A percentile compares a stretch with the other conserved stretches of the same genome.
These are phyloP conservation scores for Condylostoma magnum DNA, from an alignment of 169 alveolate species.

Conservation along the genomic window DNA sequence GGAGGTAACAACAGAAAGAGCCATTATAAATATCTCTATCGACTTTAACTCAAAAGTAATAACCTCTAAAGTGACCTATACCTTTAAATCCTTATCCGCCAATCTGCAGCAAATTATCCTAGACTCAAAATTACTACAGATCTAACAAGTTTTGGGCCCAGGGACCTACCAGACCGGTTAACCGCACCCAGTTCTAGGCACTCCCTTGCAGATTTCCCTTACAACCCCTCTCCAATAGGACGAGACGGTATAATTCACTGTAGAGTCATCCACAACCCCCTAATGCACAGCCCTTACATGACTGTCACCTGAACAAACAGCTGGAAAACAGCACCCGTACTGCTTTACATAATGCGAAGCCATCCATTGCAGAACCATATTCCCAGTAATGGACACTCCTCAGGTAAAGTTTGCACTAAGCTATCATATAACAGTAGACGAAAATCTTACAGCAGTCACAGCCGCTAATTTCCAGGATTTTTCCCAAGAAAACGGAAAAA, in stretches of 20 bases:
- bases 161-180: neutral
- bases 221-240: constrained; percentile 13
- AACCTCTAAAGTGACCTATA: neutral
- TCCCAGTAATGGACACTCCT: constrained; percentile 84
- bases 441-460: constrained; percentile 47
- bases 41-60: neutral
- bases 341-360: constrained; percentile 82
- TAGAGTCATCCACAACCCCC: constrained; percentile 15
- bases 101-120: neutral
- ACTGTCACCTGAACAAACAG: constrained; percentile 19
- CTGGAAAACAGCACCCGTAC: constrained; percentile 54
- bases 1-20: neutral
- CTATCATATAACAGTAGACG: constrained; percentile 48
- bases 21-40: neutral
- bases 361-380: constrained; percentile 67
- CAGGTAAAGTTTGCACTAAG: constrained; percentile 61
- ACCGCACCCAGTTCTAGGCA: constrained; percentile 10
- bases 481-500: constrained; percentile 10
- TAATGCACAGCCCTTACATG: constrained; percentile 29
- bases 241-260: neutral
- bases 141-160: neutral
- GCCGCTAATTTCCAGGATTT: constrained; percentile 36
- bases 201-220: neutral
- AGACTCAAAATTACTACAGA: constrained; percentile 16
- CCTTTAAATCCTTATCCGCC: neutral